Evolutionary conservation across 2,329 filamentous ascomycete genomes (phyloP).

Genomic region (Ophiostoma sp.): DNA sequence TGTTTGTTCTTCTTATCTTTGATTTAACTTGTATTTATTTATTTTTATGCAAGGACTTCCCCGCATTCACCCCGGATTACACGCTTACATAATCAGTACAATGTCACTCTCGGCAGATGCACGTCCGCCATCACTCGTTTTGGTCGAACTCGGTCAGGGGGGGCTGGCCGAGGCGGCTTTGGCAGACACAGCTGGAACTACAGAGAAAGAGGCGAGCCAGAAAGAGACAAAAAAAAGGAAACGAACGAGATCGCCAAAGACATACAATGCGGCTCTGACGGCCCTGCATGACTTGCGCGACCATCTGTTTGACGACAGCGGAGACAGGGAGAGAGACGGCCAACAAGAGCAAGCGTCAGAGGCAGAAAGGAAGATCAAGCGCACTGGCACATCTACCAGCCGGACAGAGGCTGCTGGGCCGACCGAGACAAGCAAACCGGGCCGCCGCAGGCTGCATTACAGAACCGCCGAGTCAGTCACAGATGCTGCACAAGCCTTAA

Average conservation of each 20-base stretch:
- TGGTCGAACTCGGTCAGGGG: not conserved
- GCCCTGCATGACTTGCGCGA: constrained; percentile 18
- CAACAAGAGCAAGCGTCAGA: too few species aligned
- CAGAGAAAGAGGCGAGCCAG: not conserved
- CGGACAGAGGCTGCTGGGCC: not conserved
- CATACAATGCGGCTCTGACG: constrained; percentile 15
- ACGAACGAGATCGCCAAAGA: not conserved
- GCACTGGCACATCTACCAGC: not conserved
- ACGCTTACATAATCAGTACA: not conserved
- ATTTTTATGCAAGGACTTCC: not conserved
- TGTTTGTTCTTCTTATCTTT: not conserved
- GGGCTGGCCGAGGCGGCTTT: not conserved
- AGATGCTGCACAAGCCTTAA: too few species aligned
- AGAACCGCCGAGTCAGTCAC: not conserved
- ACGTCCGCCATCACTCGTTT: constrained; percentile 10
- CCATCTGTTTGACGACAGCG: constrained; percentile 12
- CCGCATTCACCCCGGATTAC: constrained; percentile 9
- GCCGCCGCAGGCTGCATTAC: not conserved
- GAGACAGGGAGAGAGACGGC: not conserved
- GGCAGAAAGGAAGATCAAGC: too few species aligned
- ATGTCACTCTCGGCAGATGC: constrained; percentile 7
- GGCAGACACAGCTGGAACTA: not conserved
- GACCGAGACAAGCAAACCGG: not conserved
- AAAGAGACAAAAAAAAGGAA: not conserved
- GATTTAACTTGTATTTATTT: not conserved